These are phyloP conservation scores for Chaetomiaceae sp. DNA, from an alignment of 2,329 filamentous ascomycete genomes.

Conservation along the genomic window DNA sequence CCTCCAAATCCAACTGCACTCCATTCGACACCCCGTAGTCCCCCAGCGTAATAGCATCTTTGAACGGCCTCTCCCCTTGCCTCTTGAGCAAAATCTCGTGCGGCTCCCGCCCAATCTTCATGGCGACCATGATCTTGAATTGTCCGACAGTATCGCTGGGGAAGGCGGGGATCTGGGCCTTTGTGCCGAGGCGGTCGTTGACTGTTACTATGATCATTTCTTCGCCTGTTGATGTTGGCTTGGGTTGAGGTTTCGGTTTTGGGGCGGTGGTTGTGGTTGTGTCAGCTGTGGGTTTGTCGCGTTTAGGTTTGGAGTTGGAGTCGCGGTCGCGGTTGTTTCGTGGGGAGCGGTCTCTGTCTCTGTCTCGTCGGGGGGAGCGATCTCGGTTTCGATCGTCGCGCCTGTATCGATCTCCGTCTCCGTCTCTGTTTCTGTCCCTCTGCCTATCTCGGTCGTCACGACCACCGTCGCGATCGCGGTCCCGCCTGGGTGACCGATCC, in stretches of 20 bases:
- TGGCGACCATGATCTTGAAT: conserved; percentile 89
- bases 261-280: conserved; percentile 24
- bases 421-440: conserved; percentile 25
- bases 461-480: conserved; percentile 29
- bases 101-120: conserved; percentile 80
- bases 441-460: conserved; percentile 35
- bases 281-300: conserved; percentile 29
- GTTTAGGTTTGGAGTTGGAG: conserved; percentile 28
- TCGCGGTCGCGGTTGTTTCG: conserved; percentile 34
- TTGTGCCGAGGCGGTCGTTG: conserved; percentile 95
- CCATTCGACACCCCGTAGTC: conserved; percentile 95
- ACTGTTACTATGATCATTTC: conserved; percentile 93
- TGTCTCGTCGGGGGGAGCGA: conserved; percentile 26
- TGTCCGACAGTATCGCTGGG: conserved; percentile 77
- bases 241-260: too few species aligned
- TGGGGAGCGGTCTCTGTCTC: conserved; percentile 29
- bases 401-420: conserved; percentile 26
- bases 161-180: conserved; percentile 85
- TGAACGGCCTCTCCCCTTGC: conserved; percentile 90
- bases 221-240: conserved; percentile 40
- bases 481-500: conserved; percentile 25
- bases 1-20: conserved; percentile 63
- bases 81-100: conserved; percentile 89
- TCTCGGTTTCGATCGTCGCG: conserved; percentile 30
- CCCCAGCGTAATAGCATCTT: conserved; percentile 79